Evolutionary conservation across 257 asterid species (phyloP).

Genomic region (Linderniella brevidens): DNA sequence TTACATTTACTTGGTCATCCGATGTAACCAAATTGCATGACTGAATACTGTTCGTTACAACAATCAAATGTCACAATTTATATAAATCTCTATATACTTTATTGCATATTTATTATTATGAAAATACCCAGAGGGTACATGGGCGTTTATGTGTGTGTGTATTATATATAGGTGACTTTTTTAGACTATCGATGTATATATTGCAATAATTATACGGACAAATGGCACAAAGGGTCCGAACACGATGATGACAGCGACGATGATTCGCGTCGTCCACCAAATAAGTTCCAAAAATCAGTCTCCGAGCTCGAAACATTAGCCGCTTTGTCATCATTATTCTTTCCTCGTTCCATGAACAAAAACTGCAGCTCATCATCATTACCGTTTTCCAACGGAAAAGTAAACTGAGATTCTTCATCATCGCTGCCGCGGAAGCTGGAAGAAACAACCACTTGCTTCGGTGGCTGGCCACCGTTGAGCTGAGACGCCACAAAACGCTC

Average conservation of each 20-base stretch:
- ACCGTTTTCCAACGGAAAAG: constrained; percentile 19
- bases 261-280: constrained; percentile 30
- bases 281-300: constrained; percentile 56
- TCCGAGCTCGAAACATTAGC: constrained; percentile 15
- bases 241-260: constrained; percentile 40
- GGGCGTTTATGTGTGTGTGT: background rate
- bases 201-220: constrained; percentile 30
- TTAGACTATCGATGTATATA: background rate
- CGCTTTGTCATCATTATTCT: background rate
- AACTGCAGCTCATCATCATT: constrained; percentile 9
- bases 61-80: no score
- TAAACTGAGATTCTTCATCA: constrained; percentile 29
- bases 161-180: no score
- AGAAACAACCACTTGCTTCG: background rate
- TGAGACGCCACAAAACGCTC: constrained; percentile 88
- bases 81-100: no score
- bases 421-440: no score
- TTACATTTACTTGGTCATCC: no score
- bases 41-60: no score
- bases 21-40: no score
- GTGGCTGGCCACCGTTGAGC: constrained; percentile 51
- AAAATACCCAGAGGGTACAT: no score
- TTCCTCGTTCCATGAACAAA: constrained; percentile 7
- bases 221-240: constrained; percentile 54
- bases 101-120: no score